A percentile compares a stretch with the other conserved stretches of the same genome.
These are phyloP conservation scores for Buxus sempervirens DNA, from an alignment of 164 flowering plant species.

Conservation along the genomic window DNA sequence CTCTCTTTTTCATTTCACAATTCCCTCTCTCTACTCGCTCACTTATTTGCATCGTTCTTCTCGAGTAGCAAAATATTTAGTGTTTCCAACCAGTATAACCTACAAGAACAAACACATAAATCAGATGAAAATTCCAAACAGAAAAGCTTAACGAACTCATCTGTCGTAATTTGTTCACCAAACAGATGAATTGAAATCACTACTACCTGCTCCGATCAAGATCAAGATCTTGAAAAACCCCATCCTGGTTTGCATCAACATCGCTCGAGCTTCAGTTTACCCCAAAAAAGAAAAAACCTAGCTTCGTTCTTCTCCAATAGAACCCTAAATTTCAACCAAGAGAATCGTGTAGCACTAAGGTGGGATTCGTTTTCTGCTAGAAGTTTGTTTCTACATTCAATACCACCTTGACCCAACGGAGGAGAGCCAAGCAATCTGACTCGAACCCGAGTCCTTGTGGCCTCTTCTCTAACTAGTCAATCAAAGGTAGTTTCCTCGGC, in stretches of 20 bases:
- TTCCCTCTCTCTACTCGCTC: too few relatives aligned
- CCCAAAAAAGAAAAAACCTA: constrained; percentile 6
- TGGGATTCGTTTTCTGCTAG: too few relatives aligned
- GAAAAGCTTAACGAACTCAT: background rate
- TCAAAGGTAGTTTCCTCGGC: too few relatives aligned
- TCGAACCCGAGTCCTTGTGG: too few relatives aligned
- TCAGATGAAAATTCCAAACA: constrained; percentile 1
- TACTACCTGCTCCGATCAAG: constrained; percentile 68
- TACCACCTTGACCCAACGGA: too few relatives aligned
- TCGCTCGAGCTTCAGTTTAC: constrained; percentile 12
- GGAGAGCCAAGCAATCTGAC: too few relatives aligned
- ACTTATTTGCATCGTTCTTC: too few relatives aligned
- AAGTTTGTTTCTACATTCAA: too few relatives aligned
- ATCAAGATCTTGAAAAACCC: constrained; percentile 63
- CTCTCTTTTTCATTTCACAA: too few relatives aligned
- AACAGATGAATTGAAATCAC: background rate
- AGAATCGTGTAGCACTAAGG: too few relatives aligned
- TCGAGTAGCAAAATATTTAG: too few relatives aligned
- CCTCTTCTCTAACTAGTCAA: too few relatives aligned
- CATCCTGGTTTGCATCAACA: constrained; percentile 77
- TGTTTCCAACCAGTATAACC: constrained; percentile 69
- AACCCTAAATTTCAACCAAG: background rate
- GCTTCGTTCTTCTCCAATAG: background rate
- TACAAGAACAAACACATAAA: constrained; percentile 15
- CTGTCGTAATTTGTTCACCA: background rate